Base-by-base conservation (phyloP, 2,329 filamentous ascomycete genomes). In the Monosporascus sp. region DNA sequence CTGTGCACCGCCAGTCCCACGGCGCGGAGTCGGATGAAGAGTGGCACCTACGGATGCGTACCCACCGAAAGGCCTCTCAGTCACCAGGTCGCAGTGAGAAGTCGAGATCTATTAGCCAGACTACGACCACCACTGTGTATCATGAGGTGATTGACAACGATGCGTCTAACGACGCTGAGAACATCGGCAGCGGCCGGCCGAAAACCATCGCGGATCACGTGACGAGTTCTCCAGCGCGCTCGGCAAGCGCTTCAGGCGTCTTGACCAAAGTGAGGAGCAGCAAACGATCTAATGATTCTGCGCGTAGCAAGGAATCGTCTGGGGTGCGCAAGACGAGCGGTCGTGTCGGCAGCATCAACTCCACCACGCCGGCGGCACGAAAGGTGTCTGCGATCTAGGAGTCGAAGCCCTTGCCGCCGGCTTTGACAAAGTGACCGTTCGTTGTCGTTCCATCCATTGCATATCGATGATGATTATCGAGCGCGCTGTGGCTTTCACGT, bases 11-110 rank as follows among this genome's bases (percentile, higher is more conserved):
- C 37, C 78, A 81, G 41, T 85, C 83, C 15, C 78, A 80, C 18
- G 80, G 79, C 44, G 76, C 76, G 47, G 89, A 94, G 67, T 88
- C 87, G 20, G 91, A 96, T 56, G 90, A 96, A 65, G 91, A 96
- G 68, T 82, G 84, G 63, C 87, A 91, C 65, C 73, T 96, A 46
- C 87, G 91, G 49, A 84, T 90, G 78, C 81, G 81, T 59, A 82
- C 83, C 54, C 83, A 78, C 64, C 86, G 80, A 62, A 89, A 86
- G 73, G 75, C 74, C 40, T 87, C 80, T 20, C 82, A 80, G 59
- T 87, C 80, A 51, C 88, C 79, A 37, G 81, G 74, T 54, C 79
- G 76, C 63, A 79, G 69, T 49, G 82, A 85, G 53, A 87, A 85
- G 73, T 73, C 78, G 51, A 80, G 89, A 48, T 88, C 90, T 1